Percentiles rank a stretch among this genome's conserved stretches.
Evolutionary conservation across 805 yeast genomes (phyloP).

Genomic region (Tetrapisispora iriomotensis): DNA sequence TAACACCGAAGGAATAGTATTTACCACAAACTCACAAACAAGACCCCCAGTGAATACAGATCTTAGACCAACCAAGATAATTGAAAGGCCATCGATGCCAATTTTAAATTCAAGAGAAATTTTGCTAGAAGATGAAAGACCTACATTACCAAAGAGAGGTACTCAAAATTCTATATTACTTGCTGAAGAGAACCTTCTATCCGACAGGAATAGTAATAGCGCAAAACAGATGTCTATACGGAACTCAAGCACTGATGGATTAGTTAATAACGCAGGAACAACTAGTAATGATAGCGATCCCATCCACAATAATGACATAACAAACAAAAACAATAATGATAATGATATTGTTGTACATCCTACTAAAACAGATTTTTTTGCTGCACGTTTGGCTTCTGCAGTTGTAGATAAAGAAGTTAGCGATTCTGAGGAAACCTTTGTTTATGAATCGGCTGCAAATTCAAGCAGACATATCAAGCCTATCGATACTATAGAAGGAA

Average conservation of each 20-base stretch:
- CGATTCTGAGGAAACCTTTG: slow-evolving; percentile 91
- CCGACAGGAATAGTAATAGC: not conserved
- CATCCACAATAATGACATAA: not conserved
- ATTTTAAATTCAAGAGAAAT: slow-evolving; percentile 21
- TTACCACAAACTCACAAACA: not conserved
- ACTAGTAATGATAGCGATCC: not conserved
- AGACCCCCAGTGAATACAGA: not conserved
- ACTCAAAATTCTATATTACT: not conserved
- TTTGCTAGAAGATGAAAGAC: slow-evolving; percentile 12
- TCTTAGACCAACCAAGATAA: slow-evolving; percentile 9
- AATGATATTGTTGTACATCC: slow-evolving; percentile 11
- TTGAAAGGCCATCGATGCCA: slow-evolving; percentile 19
- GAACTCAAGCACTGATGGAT: too few relatives aligned
- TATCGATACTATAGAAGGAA: not conserved
- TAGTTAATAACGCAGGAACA: not conserved
- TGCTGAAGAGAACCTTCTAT: not conserved
- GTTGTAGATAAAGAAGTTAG: slow-evolving; percentile 81
- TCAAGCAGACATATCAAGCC: slow-evolving; percentile 19
- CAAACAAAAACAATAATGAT: not conserved
- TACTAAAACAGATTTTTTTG: slow-evolving; percentile 85
- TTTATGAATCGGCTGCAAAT: slow-evolving; percentile 53
- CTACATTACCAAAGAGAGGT: not conserved
- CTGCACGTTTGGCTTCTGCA: slow-evolving; percentile 89
- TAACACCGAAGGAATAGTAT: not conserved
- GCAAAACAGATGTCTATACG: not conserved